Evolutionary conservation across 139 green algal genomes (phyloP).

Genomic region (Tetradesmus obliquus): DNA sequence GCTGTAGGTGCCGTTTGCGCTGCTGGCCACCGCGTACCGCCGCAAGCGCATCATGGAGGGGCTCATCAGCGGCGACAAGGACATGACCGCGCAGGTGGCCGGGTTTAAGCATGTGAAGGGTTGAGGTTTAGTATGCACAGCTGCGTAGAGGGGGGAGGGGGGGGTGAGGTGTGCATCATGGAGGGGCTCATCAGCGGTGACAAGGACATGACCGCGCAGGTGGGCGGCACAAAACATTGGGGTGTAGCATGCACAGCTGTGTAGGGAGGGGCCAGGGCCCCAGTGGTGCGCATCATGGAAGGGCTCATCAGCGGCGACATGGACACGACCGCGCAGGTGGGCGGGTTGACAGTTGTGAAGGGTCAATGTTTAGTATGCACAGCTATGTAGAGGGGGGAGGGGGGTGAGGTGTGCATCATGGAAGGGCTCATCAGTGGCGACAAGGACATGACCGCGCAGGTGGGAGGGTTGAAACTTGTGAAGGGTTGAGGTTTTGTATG

Average conservation of each 20-base stretch:
- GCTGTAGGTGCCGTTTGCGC: slow-evolving; percentile 66
- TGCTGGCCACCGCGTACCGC: slow-evolving; percentile 78
- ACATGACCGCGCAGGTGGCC: slow-evolving; percentile 39
- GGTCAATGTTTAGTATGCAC: background rate
- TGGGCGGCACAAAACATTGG: background rate
- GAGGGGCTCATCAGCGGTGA: slow-evolving; percentile 54
- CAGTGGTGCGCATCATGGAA: background rate
- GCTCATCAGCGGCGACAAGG: slow-evolving; percentile 76
- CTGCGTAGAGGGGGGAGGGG: background rate
- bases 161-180: slow-evolving; percentile 56
- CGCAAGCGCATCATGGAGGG: slow-evolving; percentile 83
- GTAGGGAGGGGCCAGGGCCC: background rate
- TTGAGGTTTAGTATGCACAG: background rate
- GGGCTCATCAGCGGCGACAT: background rate
- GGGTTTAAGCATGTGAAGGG: background rate
- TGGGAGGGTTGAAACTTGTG: background rate
- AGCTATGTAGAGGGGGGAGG: background rate
- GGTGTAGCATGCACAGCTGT: background rate
- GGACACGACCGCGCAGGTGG: background rate
- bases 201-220: slow-evolving; percentile 45
- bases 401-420: slow-evolving; percentile 56
- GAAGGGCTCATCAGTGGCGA: slow-evolving; percentile 54
- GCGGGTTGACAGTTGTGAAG: background rate
- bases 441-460: slow-evolving; percentile 45
- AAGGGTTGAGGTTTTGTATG: background rate